These are phyloP conservation scores for Catenaria anguillulae DNA, from an alignment of 371 early-diverging fungal species.

Conservation along the genomic window DNA sequence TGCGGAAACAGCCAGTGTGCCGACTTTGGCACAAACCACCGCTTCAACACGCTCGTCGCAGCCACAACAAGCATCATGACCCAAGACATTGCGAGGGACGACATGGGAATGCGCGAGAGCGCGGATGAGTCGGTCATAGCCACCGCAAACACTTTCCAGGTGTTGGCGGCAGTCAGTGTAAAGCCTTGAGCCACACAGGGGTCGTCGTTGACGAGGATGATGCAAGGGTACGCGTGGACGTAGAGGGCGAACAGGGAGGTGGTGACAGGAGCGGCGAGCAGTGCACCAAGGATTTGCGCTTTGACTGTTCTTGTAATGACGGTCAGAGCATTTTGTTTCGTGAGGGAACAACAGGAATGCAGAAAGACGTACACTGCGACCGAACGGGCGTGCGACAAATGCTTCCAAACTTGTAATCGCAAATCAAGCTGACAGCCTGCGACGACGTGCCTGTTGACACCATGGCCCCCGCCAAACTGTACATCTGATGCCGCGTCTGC, in stretches of 20 bases:
- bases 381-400: not conserved
- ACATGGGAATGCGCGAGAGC: slow-evolving; percentile 10
- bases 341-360: no score
- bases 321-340: no score
- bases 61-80: not conserved
- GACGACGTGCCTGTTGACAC: slow-evolving; percentile 37
- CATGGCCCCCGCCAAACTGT: slow-evolving; percentile 44
- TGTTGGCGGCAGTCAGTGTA: slow-evolving; percentile 36
- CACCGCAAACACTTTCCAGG: slow-evolving; percentile 47
- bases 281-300: slow-evolving; percentile 43
- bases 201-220: slow-evolving; percentile 17
- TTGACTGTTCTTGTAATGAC: no score
- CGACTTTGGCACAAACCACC: not conserved
- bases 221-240: slow-evolving; percentile 44
- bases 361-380: not conserved
- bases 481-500: slow-evolving; percentile 25
- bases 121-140: slow-evolving; percentile 30
- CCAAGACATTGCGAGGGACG: not conserved
- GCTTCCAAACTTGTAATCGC: slow-evolving; percentile 43
- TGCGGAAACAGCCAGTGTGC: not conserved
- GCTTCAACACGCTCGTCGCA: not conserved
- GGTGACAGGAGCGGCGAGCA: slow-evolving; percentile 38
- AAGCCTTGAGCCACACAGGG: slow-evolving; percentile 26
- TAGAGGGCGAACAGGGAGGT: slow-evolving; percentile 43
- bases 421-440: slow-evolving; percentile 49